Percentiles rank a stretch among this genome's conserved stretches.
phyloP scores from a whole-genome alignment of 2,329 filamentous ascomycete genomes.

The Nemania sp. region DNA sequence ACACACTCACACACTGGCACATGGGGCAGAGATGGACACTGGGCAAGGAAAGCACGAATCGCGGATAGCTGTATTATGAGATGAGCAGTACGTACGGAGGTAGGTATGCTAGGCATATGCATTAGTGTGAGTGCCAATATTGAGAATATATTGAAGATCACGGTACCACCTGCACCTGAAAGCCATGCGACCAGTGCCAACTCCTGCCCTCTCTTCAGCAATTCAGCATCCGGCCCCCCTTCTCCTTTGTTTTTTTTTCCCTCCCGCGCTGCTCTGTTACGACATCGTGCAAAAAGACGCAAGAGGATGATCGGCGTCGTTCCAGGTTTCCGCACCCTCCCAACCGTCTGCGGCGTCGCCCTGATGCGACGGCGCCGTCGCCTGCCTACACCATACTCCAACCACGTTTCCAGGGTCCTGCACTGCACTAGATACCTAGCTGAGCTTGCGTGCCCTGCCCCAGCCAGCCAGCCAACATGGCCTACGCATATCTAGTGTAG shows the following conservation, averaged over 20 bases:
- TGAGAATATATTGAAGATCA: slow-evolving; percentile 13
- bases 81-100: not conserved
- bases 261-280: not conserved
- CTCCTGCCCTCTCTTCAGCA: slow-evolving; percentile 2
- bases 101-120: too few species aligned
- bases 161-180: not conserved
- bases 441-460: slow-evolving; percentile 15
- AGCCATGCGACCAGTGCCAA: slow-evolving; percentile 1
- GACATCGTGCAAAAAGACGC: not conserved
- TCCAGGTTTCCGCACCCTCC: slow-evolving; percentile 10
- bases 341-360: slow-evolving; percentile 3
- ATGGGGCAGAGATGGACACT: too few species aligned
- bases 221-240: not conserved
- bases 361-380: slow-evolving; percentile 1
- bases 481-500: not conserved
- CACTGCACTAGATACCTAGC: not conserved
- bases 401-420: slow-evolving; percentile 5
- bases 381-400: slow-evolving; percentile 6
- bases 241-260: not conserved
- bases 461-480: not conserved
- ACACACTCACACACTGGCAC: too few species aligned
- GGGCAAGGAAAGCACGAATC: too few species aligned
- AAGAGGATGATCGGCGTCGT: slow-evolving; percentile 8
- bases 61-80: too few species aligned
- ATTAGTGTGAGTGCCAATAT: slow-evolving; percentile 19